Conservation (phyloP, 1,284 basidiomycete genomes). For the Meripilus lineatus region DNA sequence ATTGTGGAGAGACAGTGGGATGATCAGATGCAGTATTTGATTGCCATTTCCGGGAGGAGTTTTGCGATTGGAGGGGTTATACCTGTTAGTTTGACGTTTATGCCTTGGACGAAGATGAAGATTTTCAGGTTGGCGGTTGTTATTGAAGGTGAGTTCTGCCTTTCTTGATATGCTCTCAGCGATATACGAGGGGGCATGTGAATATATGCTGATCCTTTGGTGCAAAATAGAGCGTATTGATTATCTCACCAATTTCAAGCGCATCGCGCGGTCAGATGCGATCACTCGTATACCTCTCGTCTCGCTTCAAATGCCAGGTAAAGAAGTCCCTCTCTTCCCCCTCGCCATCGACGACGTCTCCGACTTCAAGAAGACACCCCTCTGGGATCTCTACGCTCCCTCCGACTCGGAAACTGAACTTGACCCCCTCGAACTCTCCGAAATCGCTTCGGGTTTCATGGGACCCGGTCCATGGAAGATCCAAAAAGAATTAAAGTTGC, state of each 20-base stretch:
- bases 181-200: too few relatives aligned
- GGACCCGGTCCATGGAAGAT: conserved; percentile 75
- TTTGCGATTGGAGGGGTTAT: conserved; percentile 83
- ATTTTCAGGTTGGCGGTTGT: conserved; percentile 73
- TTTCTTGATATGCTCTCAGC: background rate
- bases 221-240: conserved; percentile 66
- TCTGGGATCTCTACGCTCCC: conserved; percentile 37
- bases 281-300: conserved; percentile 66
- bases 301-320: conserved; percentile 52
- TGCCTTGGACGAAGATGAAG: conserved; percentile 84
- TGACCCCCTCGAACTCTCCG: conserved; percentile 37
- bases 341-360: conserved; percentile 54
- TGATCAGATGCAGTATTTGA: conserved; percentile 80
- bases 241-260: conserved; percentile 69
- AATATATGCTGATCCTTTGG: background rate
- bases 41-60: conserved; percentile 76
- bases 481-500: conserved; percentile 50
- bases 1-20: conserved; percentile 93
- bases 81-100: conserved; percentile 77
- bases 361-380: conserved; percentile 50
- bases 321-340: conserved; percentile 57
- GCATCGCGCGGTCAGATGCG: conserved; percentile 76
- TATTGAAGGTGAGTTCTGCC: conserved; percentile 68
- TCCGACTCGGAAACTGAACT: too few relatives aligned
- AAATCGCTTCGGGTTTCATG: conserved; percentile 58